A percentile compares a stretch with the other conserved stretches of the same genome.
phyloP scores from a whole-genome alignment of 1,139 yeast species.

The Nadsonia commutata region DNA sequence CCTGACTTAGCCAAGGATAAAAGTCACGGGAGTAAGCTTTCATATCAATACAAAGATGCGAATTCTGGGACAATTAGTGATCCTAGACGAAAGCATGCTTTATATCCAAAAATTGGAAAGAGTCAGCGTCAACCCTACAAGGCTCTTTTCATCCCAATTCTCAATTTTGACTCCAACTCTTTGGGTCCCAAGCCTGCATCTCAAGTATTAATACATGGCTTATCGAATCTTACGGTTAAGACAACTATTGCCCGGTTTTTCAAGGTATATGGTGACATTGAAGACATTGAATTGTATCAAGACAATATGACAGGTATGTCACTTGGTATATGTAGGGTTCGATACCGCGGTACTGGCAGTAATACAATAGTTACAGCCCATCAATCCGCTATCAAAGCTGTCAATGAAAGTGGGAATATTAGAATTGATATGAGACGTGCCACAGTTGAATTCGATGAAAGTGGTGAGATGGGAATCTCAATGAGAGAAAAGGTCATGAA shows the following conservation, averaged over 20 bases:
- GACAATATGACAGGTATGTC: conserved; percentile 76
- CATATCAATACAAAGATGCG: not conserved
- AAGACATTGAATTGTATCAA: conserved; percentile 41
- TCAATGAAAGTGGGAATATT: conserved; percentile 19
- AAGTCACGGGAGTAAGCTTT: not conserved
- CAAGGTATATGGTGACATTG: conserved; percentile 44
- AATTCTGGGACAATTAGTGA: not conserved
- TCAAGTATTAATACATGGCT: conserved; percentile 56
- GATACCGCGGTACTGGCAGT: conserved; percentile 45
- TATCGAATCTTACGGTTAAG: conserved; percentile 35
- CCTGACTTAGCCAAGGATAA: not conserved
- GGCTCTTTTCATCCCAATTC: not conserved
- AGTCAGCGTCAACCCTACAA: not conserved
- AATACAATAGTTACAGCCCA: conserved; percentile 29
- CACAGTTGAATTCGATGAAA: conserved; percentile 21
- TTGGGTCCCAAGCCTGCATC: conserved; percentile 63
- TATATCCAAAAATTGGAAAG: not conserved
- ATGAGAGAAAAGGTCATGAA: conserved; percentile 13
- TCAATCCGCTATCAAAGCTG: conserved; percentile 30
- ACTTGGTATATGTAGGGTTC: conserved; percentile 54
- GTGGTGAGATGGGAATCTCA: conserved; percentile 17
- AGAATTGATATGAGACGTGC: conserved; percentile 23
- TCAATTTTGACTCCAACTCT: conserved; percentile 44
- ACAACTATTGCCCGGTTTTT: conserved; percentile 38
- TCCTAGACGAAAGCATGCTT: not conserved